Evolutionary conservation across 2,329 filamentous ascomycete species (phyloP).

Genomic region (Sphaerulina vaccinii): DNA sequence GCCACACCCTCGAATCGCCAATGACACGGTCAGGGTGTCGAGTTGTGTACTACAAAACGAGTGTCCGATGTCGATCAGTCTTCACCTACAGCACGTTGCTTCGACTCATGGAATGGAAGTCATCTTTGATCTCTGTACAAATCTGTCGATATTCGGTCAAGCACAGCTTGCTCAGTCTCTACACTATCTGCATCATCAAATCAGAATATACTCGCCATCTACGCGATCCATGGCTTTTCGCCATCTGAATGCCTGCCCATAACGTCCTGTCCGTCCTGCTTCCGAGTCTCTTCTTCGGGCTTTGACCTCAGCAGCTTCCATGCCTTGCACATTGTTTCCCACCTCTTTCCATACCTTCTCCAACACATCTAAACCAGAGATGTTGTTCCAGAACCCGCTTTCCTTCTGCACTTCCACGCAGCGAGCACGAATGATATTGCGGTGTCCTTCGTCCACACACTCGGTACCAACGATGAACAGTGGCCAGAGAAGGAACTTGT

Average conservation of each 20-base stretch:
- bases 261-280: slow-evolving; percentile 27
- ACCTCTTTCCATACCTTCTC: slow-evolving; percentile 72
- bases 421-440: slow-evolving; percentile 73
- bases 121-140: not conserved
- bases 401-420: slow-evolving; percentile 84
- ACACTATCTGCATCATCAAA: slow-evolving; percentile 40
- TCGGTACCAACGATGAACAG: slow-evolving; percentile 88
- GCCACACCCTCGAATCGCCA: no score
- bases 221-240: slow-evolving; percentile 51
- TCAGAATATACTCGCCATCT: slow-evolving; percentile 54
- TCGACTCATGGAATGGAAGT: no score
- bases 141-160: slow-evolving; percentile 7
- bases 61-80: no score
- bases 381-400: slow-evolving; percentile 90
- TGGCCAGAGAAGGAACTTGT: slow-evolving; percentile 92
- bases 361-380: slow-evolving; percentile 78
- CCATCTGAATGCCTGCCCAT: slow-evolving; percentile 49
- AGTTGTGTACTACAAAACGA: no score
- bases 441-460: slow-evolving; percentile 77
- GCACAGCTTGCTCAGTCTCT: not conserved
- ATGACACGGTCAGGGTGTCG: no score
- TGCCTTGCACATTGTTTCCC: slow-evolving; percentile 25
- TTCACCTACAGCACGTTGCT: no score
- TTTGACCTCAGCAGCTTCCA: slow-evolving; percentile 30
- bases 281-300: slow-evolving; percentile 32